Percentiles rank a stretch among this genome's conserved stretches.
Evolutionary conservation across 1,139 yeast species (phyloP).

Genomic region (Lodderomyces metapsilosis): DNA sequence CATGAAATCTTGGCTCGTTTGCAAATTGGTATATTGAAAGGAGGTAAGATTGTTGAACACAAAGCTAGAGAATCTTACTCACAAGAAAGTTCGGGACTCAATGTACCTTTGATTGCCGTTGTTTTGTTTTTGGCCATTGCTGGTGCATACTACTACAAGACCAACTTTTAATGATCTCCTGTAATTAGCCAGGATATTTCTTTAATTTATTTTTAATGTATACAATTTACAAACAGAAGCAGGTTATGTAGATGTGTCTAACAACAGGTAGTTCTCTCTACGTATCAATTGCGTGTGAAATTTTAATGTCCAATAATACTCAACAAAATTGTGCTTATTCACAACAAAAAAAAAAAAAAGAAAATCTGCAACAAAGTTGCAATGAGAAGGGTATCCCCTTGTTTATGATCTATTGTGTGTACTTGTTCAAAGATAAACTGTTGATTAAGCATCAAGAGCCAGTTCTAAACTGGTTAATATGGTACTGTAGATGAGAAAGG

Average conservation of each 20-base stretch:
- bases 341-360: not conserved
- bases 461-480: too few species aligned
- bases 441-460: too few species aligned
- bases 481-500: too few species aligned
- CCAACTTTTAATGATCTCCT: constrained; percentile 9
- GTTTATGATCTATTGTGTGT: too few species aligned
- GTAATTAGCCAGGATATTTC: not conserved
- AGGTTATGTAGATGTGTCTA: too few species aligned
- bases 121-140: constrained; percentile 53
- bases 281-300: not conserved
- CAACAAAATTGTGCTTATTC: constrained; percentile 2
- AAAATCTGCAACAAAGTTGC: not conserved
- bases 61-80: constrained; percentile 10
- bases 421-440: too few species aligned
- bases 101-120: constrained; percentile 42
- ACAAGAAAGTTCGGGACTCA: constrained; percentile 25
- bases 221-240: not conserved
- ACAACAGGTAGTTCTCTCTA: not conserved
- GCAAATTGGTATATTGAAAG: constrained; percentile 62
- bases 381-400: too few species aligned
- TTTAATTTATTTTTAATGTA: not conserved
- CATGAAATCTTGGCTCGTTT: constrained; percentile 68
- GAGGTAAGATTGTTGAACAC: constrained; percentile 27
- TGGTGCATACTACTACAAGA: constrained; percentile 49
- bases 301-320: constrained; percentile 1